Evolutionary conservation across 139 green algal species (phyloP).

Genomic region (Chlamydomonas schloesseri): DNA sequence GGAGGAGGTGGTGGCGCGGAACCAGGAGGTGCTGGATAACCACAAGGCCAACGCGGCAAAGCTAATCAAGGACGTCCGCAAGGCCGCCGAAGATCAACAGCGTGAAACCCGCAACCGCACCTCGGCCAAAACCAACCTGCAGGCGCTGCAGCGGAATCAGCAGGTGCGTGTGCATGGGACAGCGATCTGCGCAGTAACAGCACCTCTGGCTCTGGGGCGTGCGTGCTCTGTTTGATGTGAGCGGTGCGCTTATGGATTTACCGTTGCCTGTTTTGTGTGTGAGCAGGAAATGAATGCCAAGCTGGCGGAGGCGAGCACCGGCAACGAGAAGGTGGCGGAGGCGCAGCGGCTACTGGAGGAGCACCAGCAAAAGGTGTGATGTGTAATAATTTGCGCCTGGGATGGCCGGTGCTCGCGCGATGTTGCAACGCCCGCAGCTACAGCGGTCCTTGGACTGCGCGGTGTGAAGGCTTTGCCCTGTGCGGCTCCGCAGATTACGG

Average conservation of each 20-base stretch:
- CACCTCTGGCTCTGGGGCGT: no score
- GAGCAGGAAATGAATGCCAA: no score
- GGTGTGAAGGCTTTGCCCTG: no score
- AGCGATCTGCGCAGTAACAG: no score
- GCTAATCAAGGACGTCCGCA: background rate
- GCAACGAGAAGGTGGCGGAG: background rate
- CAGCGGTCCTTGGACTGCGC: no score
- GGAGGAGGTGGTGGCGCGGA: background rate
- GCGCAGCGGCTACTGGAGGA: conserved; percentile 27
- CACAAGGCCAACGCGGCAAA: background rate
- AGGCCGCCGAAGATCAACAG: background rate
- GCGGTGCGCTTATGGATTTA: no score
- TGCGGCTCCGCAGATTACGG: background rate
- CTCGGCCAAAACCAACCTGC: background rate
- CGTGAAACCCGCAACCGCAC: background rate
- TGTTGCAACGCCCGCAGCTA: no score
- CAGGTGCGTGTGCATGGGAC: background rate
- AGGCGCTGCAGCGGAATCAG: conserved; percentile 12
- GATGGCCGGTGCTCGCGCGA: no score
- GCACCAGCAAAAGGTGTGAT: conserved; percentile 16
- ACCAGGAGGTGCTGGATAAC: background rate
- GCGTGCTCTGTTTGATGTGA: no score
- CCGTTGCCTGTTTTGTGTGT: no score
- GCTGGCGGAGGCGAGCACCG: background rate
- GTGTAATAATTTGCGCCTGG: no score